Evolutionary conservation across 805 yeast genomes (phyloP), one percentile per base, ranked within the genome.

Genomic region (Yarrowia alimentaria): DNA sequence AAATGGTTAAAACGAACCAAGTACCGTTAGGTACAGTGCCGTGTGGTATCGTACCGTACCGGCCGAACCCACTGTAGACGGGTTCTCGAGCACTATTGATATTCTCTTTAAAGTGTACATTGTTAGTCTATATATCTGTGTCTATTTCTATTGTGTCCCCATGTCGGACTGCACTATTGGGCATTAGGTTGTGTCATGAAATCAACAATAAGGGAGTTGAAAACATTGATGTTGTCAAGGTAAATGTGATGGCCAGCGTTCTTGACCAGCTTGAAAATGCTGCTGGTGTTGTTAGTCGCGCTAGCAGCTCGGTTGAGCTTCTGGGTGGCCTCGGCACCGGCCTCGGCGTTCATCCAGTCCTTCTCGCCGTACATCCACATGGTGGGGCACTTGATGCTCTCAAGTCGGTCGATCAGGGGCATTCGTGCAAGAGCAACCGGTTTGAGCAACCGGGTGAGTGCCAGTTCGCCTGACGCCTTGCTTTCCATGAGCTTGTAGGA

Each of bases 391-490:
- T 72, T 66, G 12, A 73, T 64, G 7, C 80, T 64, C 11, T 64
- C 58, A 14, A 73, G 66, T 19, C 84, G 64, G 35, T 70, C 66
- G 4, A 65, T 60, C 49, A 93, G 67, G 1, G 98, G 95, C 57
- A 74, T 68, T 55, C 96, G 72, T 1, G 97, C 95, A 31, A 79
- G 77, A 1, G 95, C 98, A 5, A 98, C 99, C 4, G 96, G 94
- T 0, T 86, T 89, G 21, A 91, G 69, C 11, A 88, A 69, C 58
- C 83, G 82, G 54, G 86, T 84, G 55, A 91, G 70, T 72, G 90
- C 82, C 63, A 89, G 90, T 67, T 93, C 98, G 8, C 98, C 98
- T 0, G 93, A 85, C 0, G 97, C 97, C 4, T 74, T 77, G 11
- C 85, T 81, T 55, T 81, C 85, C 71, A 91, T 91, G 12, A 88